phyloP scores from a whole-genome alignment of 176 grass and related monocot genomes.

The Carex littledalei region DNA sequence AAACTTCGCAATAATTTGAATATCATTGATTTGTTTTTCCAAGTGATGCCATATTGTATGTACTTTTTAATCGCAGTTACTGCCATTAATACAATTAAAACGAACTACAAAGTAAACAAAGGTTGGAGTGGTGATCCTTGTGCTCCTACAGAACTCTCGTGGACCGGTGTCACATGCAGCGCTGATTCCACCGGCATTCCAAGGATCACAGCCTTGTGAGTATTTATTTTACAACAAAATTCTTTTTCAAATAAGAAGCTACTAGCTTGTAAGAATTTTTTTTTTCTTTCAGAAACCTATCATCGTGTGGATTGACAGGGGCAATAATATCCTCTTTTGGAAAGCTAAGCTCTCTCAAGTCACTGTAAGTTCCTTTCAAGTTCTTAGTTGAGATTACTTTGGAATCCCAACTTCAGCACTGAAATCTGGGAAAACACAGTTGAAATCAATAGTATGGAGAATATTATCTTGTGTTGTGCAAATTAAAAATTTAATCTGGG shows the following conservation, averaged over 20 bases:
- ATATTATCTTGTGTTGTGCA: background rate
- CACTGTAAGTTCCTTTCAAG: slow-evolving; percentile 15
- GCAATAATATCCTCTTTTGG: slow-evolving; percentile 21
- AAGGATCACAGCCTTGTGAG: slow-evolving; percentile 40
- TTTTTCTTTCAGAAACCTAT: slow-evolving; percentile 14
- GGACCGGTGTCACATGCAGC: slow-evolving; percentile 36
- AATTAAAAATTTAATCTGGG: background rate
- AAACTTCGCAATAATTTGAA: background rate
- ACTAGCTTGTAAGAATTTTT: no score
- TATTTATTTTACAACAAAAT: background rate
- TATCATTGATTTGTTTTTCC: background rate
- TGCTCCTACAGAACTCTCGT: slow-evolving; percentile 8
- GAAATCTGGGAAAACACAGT: no score
- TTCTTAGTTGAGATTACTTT: no score
- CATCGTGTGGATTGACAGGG: slow-evolving; percentile 21
- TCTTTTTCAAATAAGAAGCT: background rate
- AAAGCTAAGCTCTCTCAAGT: slow-evolving; percentile 14
- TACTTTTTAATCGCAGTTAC: slow-evolving; percentile 4
- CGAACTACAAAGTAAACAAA: slow-evolving; percentile 20
- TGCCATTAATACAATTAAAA: slow-evolving; percentile 34
- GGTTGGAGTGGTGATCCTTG: slow-evolving; percentile 58
- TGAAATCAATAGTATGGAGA: background rate
- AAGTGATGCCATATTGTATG: background rate
- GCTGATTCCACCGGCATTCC: background rate
- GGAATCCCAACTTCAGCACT: no score